A percentile compares a stretch with the other conserved stretches of the same genome.
Conservation (phyloP, 2,329 filamentous ascomycete genomes). For the Scytalidium sp. region DNA sequence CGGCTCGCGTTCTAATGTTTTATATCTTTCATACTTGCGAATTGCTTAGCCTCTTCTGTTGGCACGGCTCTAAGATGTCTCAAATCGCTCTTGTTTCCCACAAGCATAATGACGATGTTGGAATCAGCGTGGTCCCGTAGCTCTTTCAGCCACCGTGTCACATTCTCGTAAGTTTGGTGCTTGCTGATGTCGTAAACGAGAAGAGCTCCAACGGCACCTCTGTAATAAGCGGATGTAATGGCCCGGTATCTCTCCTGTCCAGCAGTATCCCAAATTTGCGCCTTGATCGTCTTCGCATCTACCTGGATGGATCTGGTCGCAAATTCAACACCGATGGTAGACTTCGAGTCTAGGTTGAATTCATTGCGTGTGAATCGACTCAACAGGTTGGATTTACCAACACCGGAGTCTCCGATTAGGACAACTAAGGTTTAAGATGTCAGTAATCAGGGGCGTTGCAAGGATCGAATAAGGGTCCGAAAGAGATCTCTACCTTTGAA, state of each 20-base stretch:
- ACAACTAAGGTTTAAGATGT: constrained; percentile 63
- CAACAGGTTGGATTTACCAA: constrained; percentile 99
- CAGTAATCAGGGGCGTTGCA: constrained; percentile 22
- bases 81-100: constrained; percentile 99
- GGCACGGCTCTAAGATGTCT: constrained; percentile 94
- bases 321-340: constrained; percentile 98
- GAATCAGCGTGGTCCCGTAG: constrained; percentile 95
- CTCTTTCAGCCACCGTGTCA: constrained; percentile 98
- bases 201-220: constrained; percentile 92
- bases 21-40: constrained; percentile 79
- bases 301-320: constrained; percentile 98
- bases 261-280: constrained; percentile 99
- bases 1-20: not conserved
- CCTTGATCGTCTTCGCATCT: constrained; percentile 99
- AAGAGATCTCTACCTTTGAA: constrained; percentile 77
- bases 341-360: constrained; percentile 99
- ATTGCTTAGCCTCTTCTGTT: constrained; percentile 95
- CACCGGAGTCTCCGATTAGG: constrained; percentile 97
- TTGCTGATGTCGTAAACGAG: constrained; percentile 99
- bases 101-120: constrained; percentile 99
- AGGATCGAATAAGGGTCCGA: constrained; percentile 20
- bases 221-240: constrained; percentile 98
- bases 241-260: constrained; percentile 98
- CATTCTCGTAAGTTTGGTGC: constrained; percentile 98
- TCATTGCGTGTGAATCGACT: constrained; percentile 99